These are phyloP conservation scores for Pythium utonaiense DNA, from an alignment of 352 stramenopile species.

Conservation along the genomic window DNA sequence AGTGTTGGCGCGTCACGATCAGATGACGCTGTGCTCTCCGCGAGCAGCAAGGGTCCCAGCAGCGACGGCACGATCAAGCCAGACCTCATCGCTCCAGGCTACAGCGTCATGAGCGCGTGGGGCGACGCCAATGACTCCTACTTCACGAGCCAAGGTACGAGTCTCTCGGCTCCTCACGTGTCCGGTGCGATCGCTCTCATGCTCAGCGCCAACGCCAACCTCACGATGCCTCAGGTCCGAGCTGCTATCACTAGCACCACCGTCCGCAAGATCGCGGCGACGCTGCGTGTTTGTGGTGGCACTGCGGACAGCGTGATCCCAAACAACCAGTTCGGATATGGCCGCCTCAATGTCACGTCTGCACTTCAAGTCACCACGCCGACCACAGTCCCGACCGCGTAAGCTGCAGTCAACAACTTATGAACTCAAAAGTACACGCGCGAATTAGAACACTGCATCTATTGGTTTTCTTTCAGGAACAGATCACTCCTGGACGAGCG, in stretches of 20 bases:
- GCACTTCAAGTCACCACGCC: constrained; percentile 4
- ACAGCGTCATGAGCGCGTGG: constrained; percentile 23
- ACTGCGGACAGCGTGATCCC: constrained; percentile 20
- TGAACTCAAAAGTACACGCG: not conserved
- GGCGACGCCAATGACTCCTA: constrained; percentile 19
- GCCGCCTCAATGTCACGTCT: constrained; percentile 19
- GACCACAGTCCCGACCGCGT: not conserved
- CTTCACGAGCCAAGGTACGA: constrained; percentile 29
- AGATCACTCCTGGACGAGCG: constrained; percentile 37
- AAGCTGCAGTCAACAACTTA: too few species aligned
- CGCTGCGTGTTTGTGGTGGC: constrained; percentile 12
- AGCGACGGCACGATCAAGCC: constrained; percentile 27
- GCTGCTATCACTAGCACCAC: constrained; percentile 4
- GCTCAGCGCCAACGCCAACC: constrained; percentile 16
- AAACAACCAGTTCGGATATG: constrained; percentile 35
- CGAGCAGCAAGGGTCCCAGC: constrained; percentile 29
- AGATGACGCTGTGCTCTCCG: constrained; percentile 20
- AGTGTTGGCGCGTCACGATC: constrained; percentile 12
- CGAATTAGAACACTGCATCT: not conserved
- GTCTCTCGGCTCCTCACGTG: constrained; percentile 28
- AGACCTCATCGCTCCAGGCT: constrained; percentile 28
- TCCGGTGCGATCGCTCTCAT: constrained; percentile 26
- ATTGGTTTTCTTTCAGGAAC: not conserved
- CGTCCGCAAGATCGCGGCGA: constrained; percentile 15
- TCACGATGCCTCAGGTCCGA: constrained; percentile 12